Conservation (phyloP, 2,329 filamentous ascomycete species). For the Aspergillus alliaceus region DNA sequence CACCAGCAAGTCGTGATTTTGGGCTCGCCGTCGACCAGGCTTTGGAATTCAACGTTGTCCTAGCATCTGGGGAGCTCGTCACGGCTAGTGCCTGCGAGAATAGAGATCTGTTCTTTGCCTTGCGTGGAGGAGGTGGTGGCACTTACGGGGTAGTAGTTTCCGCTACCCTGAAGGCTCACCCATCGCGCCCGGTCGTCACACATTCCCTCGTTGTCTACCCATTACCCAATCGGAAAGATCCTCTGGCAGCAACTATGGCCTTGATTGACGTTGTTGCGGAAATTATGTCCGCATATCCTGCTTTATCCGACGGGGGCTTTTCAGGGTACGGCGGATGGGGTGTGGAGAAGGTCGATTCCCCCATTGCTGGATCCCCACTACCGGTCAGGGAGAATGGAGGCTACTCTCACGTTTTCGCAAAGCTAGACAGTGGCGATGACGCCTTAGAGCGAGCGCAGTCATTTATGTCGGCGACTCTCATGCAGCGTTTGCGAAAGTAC, state of each 20-base stretch:
- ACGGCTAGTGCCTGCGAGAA: background rate
- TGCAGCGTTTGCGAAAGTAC: background rate
- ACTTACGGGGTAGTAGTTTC: background rate
- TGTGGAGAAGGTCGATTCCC: background rate
- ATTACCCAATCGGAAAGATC: background rate
- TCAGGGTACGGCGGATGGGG: background rate
- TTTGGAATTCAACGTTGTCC: background rate
- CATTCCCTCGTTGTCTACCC: background rate
- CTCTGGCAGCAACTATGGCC: background rate
- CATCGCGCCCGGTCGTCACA: background rate
- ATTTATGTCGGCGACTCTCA: background rate
- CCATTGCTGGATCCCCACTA: background rate
- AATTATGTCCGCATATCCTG: background rate
- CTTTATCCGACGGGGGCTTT: background rate
- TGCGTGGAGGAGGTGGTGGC: background rate
- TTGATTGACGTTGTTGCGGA: background rate
- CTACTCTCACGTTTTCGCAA: background rate
- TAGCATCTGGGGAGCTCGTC: background rate
- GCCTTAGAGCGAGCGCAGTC: background rate
- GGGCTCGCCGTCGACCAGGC: background rate
- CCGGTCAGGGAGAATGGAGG: background rate
- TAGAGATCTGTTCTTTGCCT: background rate
- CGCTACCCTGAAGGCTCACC: background rate
- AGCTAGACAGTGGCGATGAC: background rate
- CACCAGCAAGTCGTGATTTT: constrained; percentile 4